A percentile compares a stretch with the other conserved stretches of the same genome.
phyloP scores from a whole-genome alignment of 148 eudicot species.

The Rhododendron simsii region DNA sequence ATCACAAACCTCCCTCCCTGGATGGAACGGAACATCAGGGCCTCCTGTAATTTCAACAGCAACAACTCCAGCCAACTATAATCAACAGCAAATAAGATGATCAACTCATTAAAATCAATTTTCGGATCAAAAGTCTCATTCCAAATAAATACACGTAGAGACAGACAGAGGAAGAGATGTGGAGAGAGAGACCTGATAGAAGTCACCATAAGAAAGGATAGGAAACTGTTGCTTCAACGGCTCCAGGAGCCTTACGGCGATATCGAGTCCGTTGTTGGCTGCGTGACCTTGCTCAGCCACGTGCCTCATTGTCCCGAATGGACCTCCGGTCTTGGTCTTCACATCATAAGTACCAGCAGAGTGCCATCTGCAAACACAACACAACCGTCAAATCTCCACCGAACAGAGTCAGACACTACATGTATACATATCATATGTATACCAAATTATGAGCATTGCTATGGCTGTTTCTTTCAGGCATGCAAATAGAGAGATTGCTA shows the following conservation, averaged over 20 bases:
- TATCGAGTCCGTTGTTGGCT: conserved; percentile 69
- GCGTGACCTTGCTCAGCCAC: conserved; percentile 52
- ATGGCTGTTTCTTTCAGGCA: neutral
- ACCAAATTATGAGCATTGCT: neutral
- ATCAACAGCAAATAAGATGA: neutral
- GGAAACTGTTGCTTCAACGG: conserved; percentile 75
- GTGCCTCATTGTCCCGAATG: conserved; percentile 81
- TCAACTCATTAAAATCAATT: neutral
- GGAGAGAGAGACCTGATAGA: conserved; percentile 46
- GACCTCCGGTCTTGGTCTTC: conserved; percentile 70
- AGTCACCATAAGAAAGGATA: conserved; percentile 53
- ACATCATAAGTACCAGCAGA: conserved; percentile 83
- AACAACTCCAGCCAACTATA: conserved; percentile 82
- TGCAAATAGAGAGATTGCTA: neutral
- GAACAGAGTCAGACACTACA: neutral
- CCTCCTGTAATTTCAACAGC: conserved; percentile 96
- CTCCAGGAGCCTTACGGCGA: conserved; percentile 62
- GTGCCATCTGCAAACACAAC: conserved; percentile 60
- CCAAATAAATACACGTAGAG: neutral
- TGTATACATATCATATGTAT: neutral
- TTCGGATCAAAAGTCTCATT: neutral
- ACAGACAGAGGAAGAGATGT: neutral
- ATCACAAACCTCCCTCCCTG: conserved; percentile 75
- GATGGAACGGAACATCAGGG: conserved; percentile 94
- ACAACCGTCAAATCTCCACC: neutral